phyloP scores from a whole-genome alignment of 139 green algal genomes.

The Micractinium conductrix region DNA sequence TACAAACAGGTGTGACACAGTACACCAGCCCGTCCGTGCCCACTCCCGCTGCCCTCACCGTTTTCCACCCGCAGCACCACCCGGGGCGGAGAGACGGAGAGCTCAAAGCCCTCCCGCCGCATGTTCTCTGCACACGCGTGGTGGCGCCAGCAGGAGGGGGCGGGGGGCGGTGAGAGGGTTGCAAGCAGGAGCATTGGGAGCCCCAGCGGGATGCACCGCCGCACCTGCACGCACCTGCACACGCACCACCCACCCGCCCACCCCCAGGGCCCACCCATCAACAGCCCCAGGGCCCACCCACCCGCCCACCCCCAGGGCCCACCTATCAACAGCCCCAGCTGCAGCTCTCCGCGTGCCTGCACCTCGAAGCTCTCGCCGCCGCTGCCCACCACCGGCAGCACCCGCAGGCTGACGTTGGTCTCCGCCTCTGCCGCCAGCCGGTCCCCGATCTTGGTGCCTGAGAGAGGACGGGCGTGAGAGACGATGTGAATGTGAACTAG shows the following conservation, averaged over 20 bases:
- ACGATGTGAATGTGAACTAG: too few relatives aligned
- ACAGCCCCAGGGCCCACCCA: neutral
- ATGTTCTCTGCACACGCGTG: slow-evolving; percentile 72
- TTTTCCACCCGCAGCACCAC: slow-evolving; percentile 63
- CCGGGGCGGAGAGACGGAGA: slow-evolving; percentile 83
- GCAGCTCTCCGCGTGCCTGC: slow-evolving; percentile 88
- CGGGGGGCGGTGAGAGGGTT: neutral
- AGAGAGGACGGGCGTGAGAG: too few relatives aligned
- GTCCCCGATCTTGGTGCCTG: slow-evolving; percentile 83
- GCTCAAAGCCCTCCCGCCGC: slow-evolving; percentile 87
- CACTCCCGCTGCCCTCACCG: slow-evolving; percentile 22
- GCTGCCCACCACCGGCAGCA: slow-evolving; percentile 41
- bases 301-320: neutral
- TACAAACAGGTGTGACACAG: too few relatives aligned
- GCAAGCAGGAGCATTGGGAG: slow-evolving; percentile 56
- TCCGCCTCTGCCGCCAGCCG: slow-evolving; percentile 82
- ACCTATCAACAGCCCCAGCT: slow-evolving; percentile 90
- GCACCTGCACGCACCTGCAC: slow-evolving; percentile 82
- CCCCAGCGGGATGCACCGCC: slow-evolving; percentile 90
- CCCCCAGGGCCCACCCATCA: too few relatives aligned
- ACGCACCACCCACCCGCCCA: too few relatives aligned
- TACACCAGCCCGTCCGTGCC: too few relatives aligned
- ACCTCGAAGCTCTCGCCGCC: slow-evolving; percentile 76
- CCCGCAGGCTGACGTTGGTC: slow-evolving; percentile 78
- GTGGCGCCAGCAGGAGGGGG: neutral